Percentiles rank a stretch among this genome's conserved stretches.
These are phyloP conservation scores for Cladophialophora yegresii DNA, from an alignment of 2,329 filamentous ascomycete species.

Conservation along the genomic window DNA sequence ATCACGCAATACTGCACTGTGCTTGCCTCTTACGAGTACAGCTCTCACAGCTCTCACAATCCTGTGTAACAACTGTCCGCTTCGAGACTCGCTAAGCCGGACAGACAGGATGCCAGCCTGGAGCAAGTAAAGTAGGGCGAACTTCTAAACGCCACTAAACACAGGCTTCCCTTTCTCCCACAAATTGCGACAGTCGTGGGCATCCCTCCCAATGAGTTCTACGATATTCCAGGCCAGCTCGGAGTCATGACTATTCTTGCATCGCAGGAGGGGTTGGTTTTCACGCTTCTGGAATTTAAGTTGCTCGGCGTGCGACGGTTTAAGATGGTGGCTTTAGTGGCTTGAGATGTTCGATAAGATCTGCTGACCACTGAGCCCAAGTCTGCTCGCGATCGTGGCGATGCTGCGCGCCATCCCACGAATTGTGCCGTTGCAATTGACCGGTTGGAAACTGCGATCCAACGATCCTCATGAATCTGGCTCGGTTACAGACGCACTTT, in stretches of 20 bases:
- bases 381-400: conserved; percentile 2
- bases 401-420: neutral
- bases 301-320: neutral
- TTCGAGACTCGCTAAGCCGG: conserved; percentile 1
- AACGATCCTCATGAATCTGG: neutral
- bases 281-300: neutral
- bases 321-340: conserved; percentile 6
- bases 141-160: neutral
- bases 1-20: neutral
- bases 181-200: neutral
- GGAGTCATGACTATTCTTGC: neutral
- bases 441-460: neutral
- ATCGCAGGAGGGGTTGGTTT: conserved; percentile 1
- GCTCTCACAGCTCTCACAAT: neutral
- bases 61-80: conserved; percentile 1
- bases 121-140: neutral
- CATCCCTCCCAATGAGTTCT: neutral
- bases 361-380: neutral
- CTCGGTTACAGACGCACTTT: neutral
- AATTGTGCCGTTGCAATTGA: neutral
- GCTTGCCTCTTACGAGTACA: neutral
- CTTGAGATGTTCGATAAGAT: conserved; percentile 6
- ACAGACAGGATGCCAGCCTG: neutral
- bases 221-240: neutral
- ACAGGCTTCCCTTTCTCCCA: neutral